Percentiles rank a stretch among this genome's conserved stretches.
These are phyloP conservation scores for Mortierella sp. DNA, from an alignment of 371 early-diverging fungal genomes.

Conservation along the genomic window DNA sequence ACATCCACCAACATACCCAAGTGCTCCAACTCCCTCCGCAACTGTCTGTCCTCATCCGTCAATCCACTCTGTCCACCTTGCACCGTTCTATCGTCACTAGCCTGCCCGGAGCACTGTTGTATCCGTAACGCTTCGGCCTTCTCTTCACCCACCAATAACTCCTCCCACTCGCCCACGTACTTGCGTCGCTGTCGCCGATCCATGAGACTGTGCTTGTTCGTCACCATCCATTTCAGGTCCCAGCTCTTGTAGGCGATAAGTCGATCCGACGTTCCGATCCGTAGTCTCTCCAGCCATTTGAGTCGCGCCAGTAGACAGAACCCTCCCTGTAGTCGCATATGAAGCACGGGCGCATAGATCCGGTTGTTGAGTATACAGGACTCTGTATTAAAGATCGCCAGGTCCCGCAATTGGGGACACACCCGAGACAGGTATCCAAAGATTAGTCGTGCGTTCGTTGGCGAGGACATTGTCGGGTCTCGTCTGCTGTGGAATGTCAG, in stretches of 20 bases:
- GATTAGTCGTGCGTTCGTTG: neutral
- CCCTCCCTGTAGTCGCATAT: conserved; percentile 2
- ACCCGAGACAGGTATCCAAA: conserved; percentile 6
- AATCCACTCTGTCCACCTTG: no score
- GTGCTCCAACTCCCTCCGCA: neutral
- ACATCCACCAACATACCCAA: conserved; percentile 8
- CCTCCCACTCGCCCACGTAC: neutral
- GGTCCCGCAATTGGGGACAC: neutral
- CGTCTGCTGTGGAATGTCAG: neutral
- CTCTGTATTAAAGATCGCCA: neutral
- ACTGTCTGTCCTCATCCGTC: neutral
- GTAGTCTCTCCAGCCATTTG: neutral
- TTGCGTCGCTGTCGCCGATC: conserved; percentile 4
- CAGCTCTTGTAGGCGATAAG: conserved; percentile 3
- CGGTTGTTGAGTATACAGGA: neutral
- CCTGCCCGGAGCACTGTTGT: no score
- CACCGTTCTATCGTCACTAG: no score
- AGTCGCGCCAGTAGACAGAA: conserved; percentile 7
- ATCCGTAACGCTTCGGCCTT: neutral
- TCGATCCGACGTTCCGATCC: neutral
- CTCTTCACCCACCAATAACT: neutral
- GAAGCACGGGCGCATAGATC: conserved; percentile 4
- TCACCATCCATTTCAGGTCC: conserved; percentile 10
- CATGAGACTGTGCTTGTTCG: neutral
- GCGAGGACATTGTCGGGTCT: neutral